phyloP scores from a whole-genome alignment of 1,284 basidiomycete genomes.

The Veloboletus limbatus region DNA sequence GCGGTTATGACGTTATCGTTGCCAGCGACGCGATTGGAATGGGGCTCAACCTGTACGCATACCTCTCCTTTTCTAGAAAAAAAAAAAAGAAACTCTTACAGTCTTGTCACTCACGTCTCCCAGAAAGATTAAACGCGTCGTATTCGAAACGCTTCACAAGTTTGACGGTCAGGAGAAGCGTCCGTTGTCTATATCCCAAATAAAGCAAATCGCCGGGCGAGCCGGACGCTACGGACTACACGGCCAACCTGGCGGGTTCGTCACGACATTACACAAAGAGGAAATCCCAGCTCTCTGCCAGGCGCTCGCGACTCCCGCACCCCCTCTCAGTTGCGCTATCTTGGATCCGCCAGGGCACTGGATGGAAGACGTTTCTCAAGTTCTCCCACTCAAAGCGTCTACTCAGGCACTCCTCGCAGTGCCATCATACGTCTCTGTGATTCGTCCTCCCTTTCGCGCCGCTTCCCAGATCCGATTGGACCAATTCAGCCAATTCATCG shows the following conservation, averaged over 20 bases:
- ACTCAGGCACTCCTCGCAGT: conserved; percentile 45
- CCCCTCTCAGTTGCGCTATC: conserved; percentile 35
- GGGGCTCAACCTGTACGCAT: conserved; percentile 75
- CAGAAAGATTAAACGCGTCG: conserved; percentile 89
- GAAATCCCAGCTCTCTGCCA: conserved; percentile 67
- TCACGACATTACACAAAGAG: conserved; percentile 67
- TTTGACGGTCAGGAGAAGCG: conserved; percentile 59
- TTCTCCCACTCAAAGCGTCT: conserved; percentile 40
- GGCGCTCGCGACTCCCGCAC: conserved; percentile 41
- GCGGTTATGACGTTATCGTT: conserved; percentile 70
- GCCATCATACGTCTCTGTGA: conserved; percentile 45
- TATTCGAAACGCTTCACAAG: conserved; percentile 81
- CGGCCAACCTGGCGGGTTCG: conserved; percentile 54
- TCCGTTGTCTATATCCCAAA: conserved; percentile 71
- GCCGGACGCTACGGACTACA: conserved; percentile 90
- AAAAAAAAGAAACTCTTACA: no score
- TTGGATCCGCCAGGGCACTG: conserved; percentile 29
- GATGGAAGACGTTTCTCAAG: conserved; percentile 29
- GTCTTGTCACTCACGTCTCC: background rate
- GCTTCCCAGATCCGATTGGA: conserved; percentile 30
- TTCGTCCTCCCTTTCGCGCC: conserved; percentile 48
- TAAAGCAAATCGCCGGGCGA: conserved; percentile 96
- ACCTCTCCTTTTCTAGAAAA: background rate
- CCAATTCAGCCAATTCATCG: conserved; percentile 44
- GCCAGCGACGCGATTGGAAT: conserved; percentile 84